Evolutionary conservation across 331 rosid genomes (phyloP), one percentile per base, ranked within the genome.

Genomic region (Rosa hybrid): DNA sequence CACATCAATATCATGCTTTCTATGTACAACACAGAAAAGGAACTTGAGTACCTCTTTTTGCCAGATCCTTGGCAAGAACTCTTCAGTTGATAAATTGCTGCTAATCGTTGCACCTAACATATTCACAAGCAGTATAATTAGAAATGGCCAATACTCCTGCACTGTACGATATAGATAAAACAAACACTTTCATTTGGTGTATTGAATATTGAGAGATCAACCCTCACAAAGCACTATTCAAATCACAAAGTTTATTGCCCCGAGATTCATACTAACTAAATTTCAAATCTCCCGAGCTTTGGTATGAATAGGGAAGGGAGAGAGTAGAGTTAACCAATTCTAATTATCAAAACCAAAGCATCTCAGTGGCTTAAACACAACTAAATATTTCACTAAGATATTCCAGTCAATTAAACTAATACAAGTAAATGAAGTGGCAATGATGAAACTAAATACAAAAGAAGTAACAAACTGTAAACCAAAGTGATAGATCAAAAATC

Each of bases 11-110:
- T 7, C 62, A 46, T 4, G 62, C 51, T 75, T 67, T 14, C 51
- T 70, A 68, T 21, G 11, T 45, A 49, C 11, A 75, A 45, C 42
- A 57, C 78, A 46, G 59, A 44, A 65, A 50, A 38, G 20, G 77
- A 78, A 42, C 46, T 23, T 53, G 17, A 2, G 21, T 83, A 93
- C 98, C 97, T 89, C 84, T 87, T 95, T 75, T 90, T 91, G 65
- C 96, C 96, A 71, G 85, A 90, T 49, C 88, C 86, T 83, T 93
- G 98, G 87, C 88, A 72, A 68, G 87, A 90, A 89, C 97, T 90
- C 60, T 21, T 83, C 83, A 95, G 76, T 45, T 80, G 87, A 90
- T 95, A 93, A 38, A 95, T 77, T 72, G 84, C 82, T 21, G 99
- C 96, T 56, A 95, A 83, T 21, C 91, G 87, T 60, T 81, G 97